A percentile compares a stretch with the other conserved stretches of the same genome.
These are phyloP conservation scores for Saccharomycopsis fodiens DNA, from an alignment of 805 yeast species.

Conservation along the genomic window DNA sequence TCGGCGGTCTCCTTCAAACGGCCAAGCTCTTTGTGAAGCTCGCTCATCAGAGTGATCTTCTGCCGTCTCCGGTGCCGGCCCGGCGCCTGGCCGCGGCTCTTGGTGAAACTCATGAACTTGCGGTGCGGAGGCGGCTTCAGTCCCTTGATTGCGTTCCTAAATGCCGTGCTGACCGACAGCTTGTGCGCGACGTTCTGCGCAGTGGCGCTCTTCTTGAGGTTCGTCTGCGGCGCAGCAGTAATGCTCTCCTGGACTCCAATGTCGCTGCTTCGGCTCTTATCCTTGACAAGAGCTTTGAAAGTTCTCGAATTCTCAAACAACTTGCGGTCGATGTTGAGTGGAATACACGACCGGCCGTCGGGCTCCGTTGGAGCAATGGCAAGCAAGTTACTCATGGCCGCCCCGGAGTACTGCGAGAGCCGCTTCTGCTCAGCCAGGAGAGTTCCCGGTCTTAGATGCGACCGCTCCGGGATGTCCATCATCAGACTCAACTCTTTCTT, in stretches of 20 bases:
- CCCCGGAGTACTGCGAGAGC: not conserved
- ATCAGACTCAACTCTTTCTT: too few relatives aligned
- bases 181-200: not conserved
- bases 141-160: not conserved
- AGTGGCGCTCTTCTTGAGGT: not conserved
- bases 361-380: not conserved
- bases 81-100: not conserved
- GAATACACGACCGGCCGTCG: not conserved
- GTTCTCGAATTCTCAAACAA: not conserved
- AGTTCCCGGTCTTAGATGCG: too few relatives aligned
- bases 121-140: not conserved
- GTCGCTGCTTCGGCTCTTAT: not conserved
- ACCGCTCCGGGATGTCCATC: too few relatives aligned
- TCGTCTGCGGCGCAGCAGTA: not conserved
- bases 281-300: not conserved
- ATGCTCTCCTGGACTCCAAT: not conserved
- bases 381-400: not conserved
- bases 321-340: not conserved
- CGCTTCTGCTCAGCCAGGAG: not conserved
- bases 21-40: constrained; percentile 14
- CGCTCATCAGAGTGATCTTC: constrained; percentile 7
- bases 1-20: constrained; percentile 20
- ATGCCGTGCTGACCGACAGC: not conserved
- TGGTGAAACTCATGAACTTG: not conserved
- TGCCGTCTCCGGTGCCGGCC: not conserved